Evolutionary conservation across 495 filamentous ascomycete genomes (phyloP).

Genomic region (Penicillium mononematosum): DNA sequence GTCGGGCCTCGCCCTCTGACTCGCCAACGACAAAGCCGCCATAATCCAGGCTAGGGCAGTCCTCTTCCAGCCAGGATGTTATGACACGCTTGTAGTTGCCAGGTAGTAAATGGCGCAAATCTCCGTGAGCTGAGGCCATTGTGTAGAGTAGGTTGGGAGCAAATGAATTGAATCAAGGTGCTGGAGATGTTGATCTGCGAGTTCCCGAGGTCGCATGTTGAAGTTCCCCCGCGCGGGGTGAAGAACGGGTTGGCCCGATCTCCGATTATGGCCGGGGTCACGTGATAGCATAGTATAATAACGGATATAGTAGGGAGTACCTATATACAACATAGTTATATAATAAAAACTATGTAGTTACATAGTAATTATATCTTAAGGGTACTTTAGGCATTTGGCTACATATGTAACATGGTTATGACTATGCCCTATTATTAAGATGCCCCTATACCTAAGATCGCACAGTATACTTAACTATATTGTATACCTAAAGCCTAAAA

Average conservation of each 20-base stretch:
- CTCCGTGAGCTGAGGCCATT: conserved; percentile 68
- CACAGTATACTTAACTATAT: too few species aligned
- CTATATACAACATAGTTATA: too few species aligned
- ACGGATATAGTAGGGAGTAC: too few species aligned
- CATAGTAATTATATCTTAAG: too few species aligned
- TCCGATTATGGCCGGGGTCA: background rate
- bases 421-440: background rate
- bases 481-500: background rate
- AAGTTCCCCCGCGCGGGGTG: conserved; percentile 23
- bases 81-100: conserved; percentile 78
- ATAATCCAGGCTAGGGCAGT: conserved; percentile 94
- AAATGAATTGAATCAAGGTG: background rate
- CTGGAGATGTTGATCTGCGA: conserved; percentile 13
- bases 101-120: conserved; percentile 78
- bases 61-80: conserved; percentile 85
- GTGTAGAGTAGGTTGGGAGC: background rate
- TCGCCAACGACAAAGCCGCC: conserved; percentile 96
- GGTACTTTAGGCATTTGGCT: too few species aligned
- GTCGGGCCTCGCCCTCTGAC: conserved; percentile 67
- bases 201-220: background rate
- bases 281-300: background rate
- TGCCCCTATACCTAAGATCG: too few species aligned
- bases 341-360: too few species aligned
- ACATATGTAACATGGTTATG: too few species aligned
- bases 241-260: conserved; percentile 4